Base-by-base conservation (phyloP, 1,284 basidiomycete species). In the Porodaedalea pini region DNA sequence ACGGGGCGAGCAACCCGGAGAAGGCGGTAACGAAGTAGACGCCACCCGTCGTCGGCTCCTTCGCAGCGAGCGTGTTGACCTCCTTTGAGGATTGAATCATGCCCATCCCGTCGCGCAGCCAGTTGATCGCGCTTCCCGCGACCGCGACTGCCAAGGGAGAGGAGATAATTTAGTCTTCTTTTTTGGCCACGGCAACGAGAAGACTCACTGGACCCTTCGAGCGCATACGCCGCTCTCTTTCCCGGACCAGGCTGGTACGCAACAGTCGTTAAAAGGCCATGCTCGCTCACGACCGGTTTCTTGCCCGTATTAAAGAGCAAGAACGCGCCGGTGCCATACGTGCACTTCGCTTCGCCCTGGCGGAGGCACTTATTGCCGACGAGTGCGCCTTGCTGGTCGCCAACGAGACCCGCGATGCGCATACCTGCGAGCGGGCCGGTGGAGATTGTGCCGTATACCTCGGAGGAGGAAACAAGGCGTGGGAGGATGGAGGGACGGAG, bases 11-110 rank as follows among this genome's bases (percentile, higher is more conserved):
- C 34, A 98, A 78, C 60, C 94, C 95, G 54, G 88, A 90, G 77
- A 98, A 97, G 7, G 92, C 95, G 0, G 96, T 96, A 39, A 99
- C 96, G 68, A 99, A 99, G 77, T 94, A 98, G 36, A 98, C 81
- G n/a, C 96, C 96, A 44, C 91, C 95, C 0, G 92, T 89, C 67
- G 89, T 84, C 15, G 84, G 74, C 43, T 90, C 93, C 44, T 86
- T 80, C 4, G 80, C 83, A 1, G 94, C 95, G 39, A 98, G 81
- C 15, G 78, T 78, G 67, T 98, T 97, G 66, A 98, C 90, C 60
- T 98, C 92, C 17, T 72, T 72, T 0, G 94, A 90, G 39, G 87
- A 81, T 43, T 84, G 73, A 67, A 99, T 96, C 63, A 99, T 73
- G 23, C 79, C 75, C 78, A 99, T 84, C 36, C 90, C 88, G 73